Base-by-base conservation (phyloP, 441 rosid species). In the Pelargonium cotyledonis region DNA sequence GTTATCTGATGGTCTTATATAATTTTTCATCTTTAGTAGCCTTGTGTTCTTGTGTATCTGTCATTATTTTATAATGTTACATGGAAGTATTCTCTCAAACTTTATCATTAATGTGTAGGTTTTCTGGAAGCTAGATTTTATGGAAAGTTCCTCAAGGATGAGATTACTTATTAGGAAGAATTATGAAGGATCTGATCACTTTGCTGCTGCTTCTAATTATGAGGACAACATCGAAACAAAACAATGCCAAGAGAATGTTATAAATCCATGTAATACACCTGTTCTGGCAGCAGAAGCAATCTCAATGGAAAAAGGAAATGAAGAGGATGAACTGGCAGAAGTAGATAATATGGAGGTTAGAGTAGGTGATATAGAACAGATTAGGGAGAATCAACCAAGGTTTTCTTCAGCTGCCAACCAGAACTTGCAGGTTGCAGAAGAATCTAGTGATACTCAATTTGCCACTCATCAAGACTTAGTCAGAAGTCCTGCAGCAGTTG, bases 131-230 rank as follows among this genome's bases (percentile, higher is more conserved):
- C 87, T 91, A 70, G 99, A 95, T 81, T 84, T 89, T 69, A 86
- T 87, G 92, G 99, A 95, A 83, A 93, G 84, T 83, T 89, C 96
- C 76, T 89, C 96, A 38, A 87, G 99, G 86, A 95, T 95, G 99
- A 88, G 99, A 78, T 83, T 71, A 72, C 88, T 86, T 77, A 79
- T 95, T 83, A 89, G 91, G 84, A 88, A 92, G 85, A 81, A 89
- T 68, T 92, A 95, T 78, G 69, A 68, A 60, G 98, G 98, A 71
- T 85, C 86, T 69, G 88, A 92, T 87, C 99, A 95, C 86, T 85
- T 73, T 60, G 99, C 96, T 75, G 91, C 96, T 76, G 97, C 98
- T 83, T 97, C 98, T 75, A 81, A 89, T 81, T 87, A 80, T 69
- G 97, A 87, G 69, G 95, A 88, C 77, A 81, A 81, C 80, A 75